Percentiles rank a stretch among this genome's conserved stretches.
phyloP scores from a whole-genome alignment of 1,284 basidiomycete genomes.

The Moniliophthora roreri region DNA sequence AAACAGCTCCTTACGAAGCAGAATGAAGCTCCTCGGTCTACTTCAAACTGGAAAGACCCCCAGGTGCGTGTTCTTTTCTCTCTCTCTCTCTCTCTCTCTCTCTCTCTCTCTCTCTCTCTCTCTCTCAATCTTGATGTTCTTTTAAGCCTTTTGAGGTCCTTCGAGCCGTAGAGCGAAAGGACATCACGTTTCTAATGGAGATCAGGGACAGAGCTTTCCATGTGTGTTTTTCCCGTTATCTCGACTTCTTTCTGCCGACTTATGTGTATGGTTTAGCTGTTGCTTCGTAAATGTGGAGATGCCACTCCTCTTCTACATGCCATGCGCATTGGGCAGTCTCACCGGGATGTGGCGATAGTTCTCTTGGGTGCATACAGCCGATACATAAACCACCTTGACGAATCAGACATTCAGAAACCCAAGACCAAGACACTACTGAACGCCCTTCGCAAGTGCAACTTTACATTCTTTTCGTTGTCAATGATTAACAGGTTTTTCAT shows the following conservation, averaged over 20 bases:
- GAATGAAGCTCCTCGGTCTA: slow-evolving; percentile 11
- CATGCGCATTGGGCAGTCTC: slow-evolving; percentile 73
- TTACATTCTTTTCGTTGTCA: neutral
- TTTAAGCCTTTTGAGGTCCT: slow-evolving; percentile 73
- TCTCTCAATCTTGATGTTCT: neutral
- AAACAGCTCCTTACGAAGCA: slow-evolving; percentile 16
- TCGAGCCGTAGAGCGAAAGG: slow-evolving; percentile 70
- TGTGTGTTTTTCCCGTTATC: slow-evolving; percentile 38
- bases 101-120: too few relatives aligned
- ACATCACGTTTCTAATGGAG: slow-evolving; percentile 77
- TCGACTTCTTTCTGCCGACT: neutral
- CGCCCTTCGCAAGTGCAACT: slow-evolving; percentile 59
- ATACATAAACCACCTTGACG: slow-evolving; percentile 76
- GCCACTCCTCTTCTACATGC: slow-evolving; percentile 78
- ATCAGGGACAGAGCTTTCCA: slow-evolving; percentile 75
- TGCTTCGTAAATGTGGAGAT: slow-evolving; percentile 71
- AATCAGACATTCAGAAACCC: slow-evolving; percentile 56
- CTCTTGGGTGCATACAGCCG: slow-evolving; percentile 79
- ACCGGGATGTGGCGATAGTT: slow-evolving; percentile 74
- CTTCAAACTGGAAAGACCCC: slow-evolving; percentile 53
- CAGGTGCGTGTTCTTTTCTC: slow-evolving; percentile 43
- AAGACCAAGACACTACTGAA: slow-evolving; percentile 67
- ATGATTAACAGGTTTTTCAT: slow-evolving; percentile 8
- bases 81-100: neutral
- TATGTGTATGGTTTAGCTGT: slow-evolving; percentile 42